phyloP scores from a whole-genome alignment of 148 eudicot genomes.

The Rheum nobile region DNA sequence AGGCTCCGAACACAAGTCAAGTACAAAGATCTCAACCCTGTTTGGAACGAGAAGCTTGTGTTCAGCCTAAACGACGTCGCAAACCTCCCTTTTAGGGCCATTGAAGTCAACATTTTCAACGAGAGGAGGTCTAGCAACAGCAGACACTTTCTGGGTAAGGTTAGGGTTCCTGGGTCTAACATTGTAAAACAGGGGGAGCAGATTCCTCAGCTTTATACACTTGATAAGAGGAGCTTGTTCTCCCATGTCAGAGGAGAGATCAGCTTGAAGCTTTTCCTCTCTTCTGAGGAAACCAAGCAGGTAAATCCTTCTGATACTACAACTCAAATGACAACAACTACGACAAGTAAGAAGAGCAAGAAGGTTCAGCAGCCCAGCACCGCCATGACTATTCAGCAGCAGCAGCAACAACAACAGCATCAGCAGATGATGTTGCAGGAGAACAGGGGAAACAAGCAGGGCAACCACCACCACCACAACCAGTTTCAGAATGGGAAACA shows the following conservation, averaged over 20 bases:
- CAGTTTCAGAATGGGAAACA: not conserved
- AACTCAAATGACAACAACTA: not conserved
- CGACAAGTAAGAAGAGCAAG: slow-evolving; percentile 40
- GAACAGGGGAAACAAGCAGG: slow-evolving; percentile 21
- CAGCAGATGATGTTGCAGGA: slow-evolving; percentile 23
- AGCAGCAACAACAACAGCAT: slow-evolving; percentile 21
- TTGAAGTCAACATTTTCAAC: slow-evolving; percentile 67
- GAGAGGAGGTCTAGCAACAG: slow-evolving; percentile 60
- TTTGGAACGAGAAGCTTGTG: slow-evolving; percentile 84
- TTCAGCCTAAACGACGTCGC: slow-evolving; percentile 50
- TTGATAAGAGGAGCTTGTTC: slow-evolving; percentile 72
- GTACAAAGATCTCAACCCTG: slow-evolving; percentile 61
- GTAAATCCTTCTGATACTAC: slow-evolving; percentile 7
- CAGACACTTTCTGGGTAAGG: slow-evolving; percentile 71
- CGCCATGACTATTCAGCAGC: slow-evolving; percentile 28
- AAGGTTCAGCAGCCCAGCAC: slow-evolving; percentile 33
- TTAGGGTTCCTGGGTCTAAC: slow-evolving; percentile 55
- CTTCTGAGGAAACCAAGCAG: slow-evolving; percentile 41
- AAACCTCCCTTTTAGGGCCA: slow-evolving; percentile 57
- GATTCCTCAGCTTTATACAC: slow-evolving; percentile 42
- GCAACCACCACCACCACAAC: not conserved
- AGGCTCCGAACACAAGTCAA: slow-evolving; percentile 56
- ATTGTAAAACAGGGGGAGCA: slow-evolving; percentile 52
- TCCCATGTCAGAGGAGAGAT: slow-evolving; percentile 83
- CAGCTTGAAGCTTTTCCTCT: slow-evolving; percentile 52